Evolutionary conservation across 371 early-diverging fungal genomes (phyloP).

Genomic region (Rhizopus arrhizus): DNA sequence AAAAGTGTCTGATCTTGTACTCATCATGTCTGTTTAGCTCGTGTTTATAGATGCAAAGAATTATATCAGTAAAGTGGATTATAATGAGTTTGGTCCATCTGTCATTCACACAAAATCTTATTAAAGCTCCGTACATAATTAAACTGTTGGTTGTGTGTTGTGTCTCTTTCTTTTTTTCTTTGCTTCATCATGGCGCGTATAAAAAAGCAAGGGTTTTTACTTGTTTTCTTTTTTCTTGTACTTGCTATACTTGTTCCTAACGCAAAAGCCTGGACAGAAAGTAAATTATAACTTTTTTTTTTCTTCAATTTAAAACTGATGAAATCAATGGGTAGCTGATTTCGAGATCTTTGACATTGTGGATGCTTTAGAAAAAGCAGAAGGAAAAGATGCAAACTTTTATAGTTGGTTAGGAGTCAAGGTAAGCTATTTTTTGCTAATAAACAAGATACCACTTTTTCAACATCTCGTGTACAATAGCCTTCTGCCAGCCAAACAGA

Average conservation of each 20-base stretch:
- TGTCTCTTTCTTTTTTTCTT: not conserved
- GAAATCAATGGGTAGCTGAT: too few relatives aligned
- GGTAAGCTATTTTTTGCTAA: constrained; percentile 25
- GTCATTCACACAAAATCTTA: constrained; percentile 67
- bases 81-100: constrained; percentile 78
- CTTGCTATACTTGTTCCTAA: constrained; percentile 25
- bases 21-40: constrained; percentile 42
- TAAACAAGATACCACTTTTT: constrained; percentile 12
- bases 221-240: constrained; percentile 23
- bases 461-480: constrained; percentile 7
- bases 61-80: constrained; percentile 80
- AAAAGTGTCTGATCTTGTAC: constrained; percentile 1
- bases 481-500: constrained; percentile 73
- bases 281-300: constrained; percentile 6
- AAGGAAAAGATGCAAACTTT: constrained; percentile 65
- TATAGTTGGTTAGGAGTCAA: constrained; percentile 62
- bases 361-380: constrained; percentile 71
- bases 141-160: not conserved
- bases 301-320: too few relatives aligned
- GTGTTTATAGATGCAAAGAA: constrained; percentile 71
- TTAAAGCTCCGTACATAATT: constrained; percentile 16
- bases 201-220: constrained; percentile 16
- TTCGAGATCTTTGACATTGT: constrained; percentile 86
- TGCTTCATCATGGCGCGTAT: constrained; percentile 10
- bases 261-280: constrained; percentile 39